Conservation (phyloP, 2,329 filamentous ascomycete species). For the Exophiala spinifera region DNA sequence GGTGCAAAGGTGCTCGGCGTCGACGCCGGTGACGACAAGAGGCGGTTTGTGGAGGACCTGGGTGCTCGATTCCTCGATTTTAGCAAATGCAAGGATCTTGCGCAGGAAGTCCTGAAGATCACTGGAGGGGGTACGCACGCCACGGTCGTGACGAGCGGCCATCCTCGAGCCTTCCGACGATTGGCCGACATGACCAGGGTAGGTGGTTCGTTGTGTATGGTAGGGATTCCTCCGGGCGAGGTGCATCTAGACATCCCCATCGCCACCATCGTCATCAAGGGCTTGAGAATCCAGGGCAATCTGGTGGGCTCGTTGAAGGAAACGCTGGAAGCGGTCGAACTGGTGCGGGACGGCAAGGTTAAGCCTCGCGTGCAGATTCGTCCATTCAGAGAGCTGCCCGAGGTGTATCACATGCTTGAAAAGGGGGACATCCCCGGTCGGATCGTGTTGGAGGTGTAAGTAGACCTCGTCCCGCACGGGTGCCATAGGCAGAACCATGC, state of each 20-base stretch:
- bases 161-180: slow-evolving; percentile 38
- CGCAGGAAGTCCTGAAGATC: slow-evolving; percentile 35
- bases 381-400: slow-evolving; percentile 42
- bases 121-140: slow-evolving; percentile 38
- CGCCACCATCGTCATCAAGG: slow-evolving; percentile 46
- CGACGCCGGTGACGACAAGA: slow-evolving; percentile 40
- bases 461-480: background rate
- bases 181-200: slow-evolving; percentile 45
- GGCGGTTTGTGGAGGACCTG: slow-evolving; percentile 39
- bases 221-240: slow-evolving; percentile 43
- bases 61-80: slow-evolving; percentile 46
- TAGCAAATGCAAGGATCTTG: slow-evolving; percentile 33
- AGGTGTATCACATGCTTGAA: slow-evolving; percentile 46
- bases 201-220: slow-evolving; percentile 44
- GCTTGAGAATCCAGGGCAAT: slow-evolving; percentile 44
- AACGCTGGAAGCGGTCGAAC: slow-evolving; percentile 46
- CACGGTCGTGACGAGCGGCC: slow-evolving; percentile 44
- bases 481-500: background rate
- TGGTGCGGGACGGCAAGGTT: slow-evolving; percentile 42
- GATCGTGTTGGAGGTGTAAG: slow-evolving; percentile 39
- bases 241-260: slow-evolving; percentile 42
- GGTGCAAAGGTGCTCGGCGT: slow-evolving; percentile 44
- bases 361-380: slow-evolving; percentile 43
- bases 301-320: slow-evolving; percentile 46
- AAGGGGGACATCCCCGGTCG: slow-evolving; percentile 44